Evolutionary conservation across 2,329 filamentous ascomycete genomes (phyloP).

Genomic region (Ophiostoma novo-ulmi): DNA sequence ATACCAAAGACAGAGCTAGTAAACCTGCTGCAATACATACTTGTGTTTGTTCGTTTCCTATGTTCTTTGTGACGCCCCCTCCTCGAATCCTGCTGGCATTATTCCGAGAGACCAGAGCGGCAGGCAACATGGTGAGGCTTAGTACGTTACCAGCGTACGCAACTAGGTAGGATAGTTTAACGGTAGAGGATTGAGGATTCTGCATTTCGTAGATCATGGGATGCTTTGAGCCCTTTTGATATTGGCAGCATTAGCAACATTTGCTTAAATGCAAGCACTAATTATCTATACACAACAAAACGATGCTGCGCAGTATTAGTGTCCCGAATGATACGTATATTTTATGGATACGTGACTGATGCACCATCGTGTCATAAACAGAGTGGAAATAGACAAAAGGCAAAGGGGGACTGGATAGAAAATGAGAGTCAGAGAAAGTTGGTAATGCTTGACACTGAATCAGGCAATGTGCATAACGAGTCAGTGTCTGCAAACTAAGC

Average conservation of each 20-base stretch:
- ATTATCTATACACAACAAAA: neutral
- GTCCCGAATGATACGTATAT: neutral
- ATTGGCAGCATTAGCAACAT: neutral
- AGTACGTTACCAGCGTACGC: neutral
- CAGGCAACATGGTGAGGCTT: neutral
- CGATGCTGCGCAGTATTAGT: neutral
- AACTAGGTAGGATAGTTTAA: neutral
- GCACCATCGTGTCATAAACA: no score
- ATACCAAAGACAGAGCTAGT: neutral
- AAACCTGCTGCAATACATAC: neutral
- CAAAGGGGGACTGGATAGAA: neutral
- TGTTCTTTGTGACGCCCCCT: neutral
- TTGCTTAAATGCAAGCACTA: neutral
- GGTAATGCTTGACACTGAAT: neutral
- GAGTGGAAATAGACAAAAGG: neutral
- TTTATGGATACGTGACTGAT: neutral
- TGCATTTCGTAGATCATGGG: neutral
- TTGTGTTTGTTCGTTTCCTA: neutral
- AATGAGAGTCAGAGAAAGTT: neutral
- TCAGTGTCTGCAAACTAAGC: neutral
- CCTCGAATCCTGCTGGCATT: neutral
- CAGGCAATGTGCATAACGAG: neutral
- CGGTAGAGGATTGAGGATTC: neutral
- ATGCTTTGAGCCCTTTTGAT: neutral
- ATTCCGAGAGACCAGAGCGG: neutral